Percentiles rank a stretch among this genome's conserved stretches.
These are phyloP conservation scores for Tetrahymena malaccensis DNA, from an alignment of 73 alveolate species.

Conservation along the genomic window DNA sequence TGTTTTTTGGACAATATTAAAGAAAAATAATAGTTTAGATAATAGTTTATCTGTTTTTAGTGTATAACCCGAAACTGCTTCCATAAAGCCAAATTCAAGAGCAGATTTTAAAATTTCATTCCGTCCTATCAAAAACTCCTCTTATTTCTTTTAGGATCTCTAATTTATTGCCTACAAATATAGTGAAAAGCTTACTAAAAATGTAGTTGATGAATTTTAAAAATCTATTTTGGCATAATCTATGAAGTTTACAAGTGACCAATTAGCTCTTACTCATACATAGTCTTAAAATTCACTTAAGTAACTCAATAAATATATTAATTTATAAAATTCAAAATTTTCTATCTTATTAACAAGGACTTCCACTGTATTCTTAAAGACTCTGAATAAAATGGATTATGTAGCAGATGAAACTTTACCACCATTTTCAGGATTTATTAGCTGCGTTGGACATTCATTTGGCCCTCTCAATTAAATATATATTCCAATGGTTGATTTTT, in stretches of 20 bases:
- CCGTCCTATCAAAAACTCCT: conserved; percentile 29
- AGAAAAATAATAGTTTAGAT: background rate
- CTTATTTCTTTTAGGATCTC: conserved; percentile 9
- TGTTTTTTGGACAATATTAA: conserved; percentile 34
- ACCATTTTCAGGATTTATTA: conserved; percentile 57
- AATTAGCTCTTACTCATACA: background rate
- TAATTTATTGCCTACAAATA: conserved; percentile 18
- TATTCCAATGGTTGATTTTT: conserved; percentile 90
- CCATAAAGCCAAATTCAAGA: conserved; percentile 10
- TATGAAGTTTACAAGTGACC: background rate
- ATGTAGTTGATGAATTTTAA: conserved; percentile 13
- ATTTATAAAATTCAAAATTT: background rate
- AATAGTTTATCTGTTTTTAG: conserved; percentile 19
- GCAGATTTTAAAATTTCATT: conserved; percentile 15
- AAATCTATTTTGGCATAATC: background rate
- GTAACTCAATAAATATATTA: background rate
- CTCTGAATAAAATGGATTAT: background rate
- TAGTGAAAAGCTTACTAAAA: conserved; percentile 20
- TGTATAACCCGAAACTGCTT: conserved; percentile 32
- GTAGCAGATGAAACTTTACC: conserved; percentile 51
- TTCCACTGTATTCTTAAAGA: background rate
- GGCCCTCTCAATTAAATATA: conserved; percentile 89
- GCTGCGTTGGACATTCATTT: conserved; percentile 93
- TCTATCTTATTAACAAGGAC: background rate
- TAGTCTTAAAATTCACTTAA: background rate